Evolutionary conservation across 768 basidiomycete genomes (phyloP).

Genomic region (Mycena vulgaris): DNA sequence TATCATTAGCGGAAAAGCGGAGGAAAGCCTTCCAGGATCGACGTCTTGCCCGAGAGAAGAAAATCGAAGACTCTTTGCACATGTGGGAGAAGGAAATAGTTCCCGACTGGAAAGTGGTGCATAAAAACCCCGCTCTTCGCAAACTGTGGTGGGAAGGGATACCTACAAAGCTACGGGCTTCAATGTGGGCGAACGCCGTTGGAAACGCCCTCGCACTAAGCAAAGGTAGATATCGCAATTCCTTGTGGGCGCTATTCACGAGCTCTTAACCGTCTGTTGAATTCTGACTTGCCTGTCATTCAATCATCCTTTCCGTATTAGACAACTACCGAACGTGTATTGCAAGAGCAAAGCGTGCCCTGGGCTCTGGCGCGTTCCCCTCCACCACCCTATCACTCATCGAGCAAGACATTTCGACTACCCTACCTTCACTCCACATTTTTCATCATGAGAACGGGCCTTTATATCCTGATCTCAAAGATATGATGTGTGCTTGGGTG

Average conservation of each 20-base stretch:
- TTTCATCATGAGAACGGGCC: slow-evolving; percentile 86
- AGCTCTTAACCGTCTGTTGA: slow-evolving; percentile 1
- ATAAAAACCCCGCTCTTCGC: slow-evolving; percentile 74
- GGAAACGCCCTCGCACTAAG: slow-evolving; percentile 87
- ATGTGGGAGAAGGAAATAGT: slow-evolving; percentile 86
- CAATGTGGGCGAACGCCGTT: slow-evolving; percentile 88
- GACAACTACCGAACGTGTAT: slow-evolving; percentile 83
- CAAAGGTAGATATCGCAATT: slow-evolving; percentile 70
- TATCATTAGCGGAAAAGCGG: slow-evolving; percentile 76
- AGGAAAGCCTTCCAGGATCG: slow-evolving; percentile 74
- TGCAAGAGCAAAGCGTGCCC: slow-evolving; percentile 80
- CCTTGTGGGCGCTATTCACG: slow-evolving; percentile 19
- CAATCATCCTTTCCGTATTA: slow-evolving; percentile 44
- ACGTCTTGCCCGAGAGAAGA: slow-evolving; percentile 73
- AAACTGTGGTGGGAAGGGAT: slow-evolving; percentile 90
- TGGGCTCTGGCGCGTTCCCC: slow-evolving; percentile 78
- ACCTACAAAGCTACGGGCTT: slow-evolving; percentile 83
- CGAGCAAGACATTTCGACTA: slow-evolving; percentile 81
- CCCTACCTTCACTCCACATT: slow-evolving; percentile 84
- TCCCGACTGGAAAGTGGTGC: slow-evolving; percentile 86
- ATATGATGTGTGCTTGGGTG: slow-evolving; percentile 91
- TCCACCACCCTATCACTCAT: slow-evolving; percentile 71
- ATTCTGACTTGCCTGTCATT: slow-evolving; percentile 19
- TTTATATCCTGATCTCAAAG: slow-evolving; percentile 85
- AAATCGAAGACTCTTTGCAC: slow-evolving; percentile 77